phyloP scores from a whole-genome alignment of 2,329 filamentous ascomycete genomes.

The Fusarium citri region DNA sequence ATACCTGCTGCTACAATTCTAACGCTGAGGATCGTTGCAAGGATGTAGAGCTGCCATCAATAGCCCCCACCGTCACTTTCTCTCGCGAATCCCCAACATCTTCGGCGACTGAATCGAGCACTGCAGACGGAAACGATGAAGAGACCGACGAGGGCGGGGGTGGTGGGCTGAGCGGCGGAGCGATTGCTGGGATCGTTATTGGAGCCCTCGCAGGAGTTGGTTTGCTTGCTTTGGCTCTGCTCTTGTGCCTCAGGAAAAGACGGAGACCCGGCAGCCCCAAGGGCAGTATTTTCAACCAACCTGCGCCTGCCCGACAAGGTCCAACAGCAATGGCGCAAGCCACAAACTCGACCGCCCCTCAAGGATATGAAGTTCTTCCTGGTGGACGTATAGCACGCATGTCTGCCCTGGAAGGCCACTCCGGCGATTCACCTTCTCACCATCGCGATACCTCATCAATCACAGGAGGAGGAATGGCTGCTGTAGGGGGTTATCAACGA shows the following conservation, averaged over 20 bases:
- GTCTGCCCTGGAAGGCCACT: conserved; percentile 87
- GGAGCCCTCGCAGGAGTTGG: conserved; percentile 79
- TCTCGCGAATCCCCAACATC: conserved; percentile 58
- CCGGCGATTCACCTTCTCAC: conserved; percentile 69
- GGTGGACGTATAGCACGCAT: conserved; percentile 94
- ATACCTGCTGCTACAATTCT: conserved; percentile 92
- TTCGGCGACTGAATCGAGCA: conserved; percentile 36
- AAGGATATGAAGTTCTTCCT: conserved; percentile 79
- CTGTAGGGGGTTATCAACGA: conserved; percentile 62
- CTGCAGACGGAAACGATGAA: conserved; percentile 32
- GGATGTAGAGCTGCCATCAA: conserved; percentile 81
- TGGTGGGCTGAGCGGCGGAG: conserved; percentile 76
- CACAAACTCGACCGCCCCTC: conserved; percentile 48
- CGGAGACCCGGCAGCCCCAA: conserved; percentile 70
- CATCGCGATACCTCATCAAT: conserved; percentile 57
- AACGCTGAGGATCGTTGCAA: conserved; percentile 79
- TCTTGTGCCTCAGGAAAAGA: conserved; percentile 71
- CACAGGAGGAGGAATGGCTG: conserved; percentile 56
- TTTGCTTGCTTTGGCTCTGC: conserved; percentile 75
- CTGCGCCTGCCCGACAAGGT: conserved; percentile 74
- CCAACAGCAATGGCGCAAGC: conserved; percentile 55
- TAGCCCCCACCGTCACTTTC: conserved; percentile 75
- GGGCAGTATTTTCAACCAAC: conserved; percentile 88
- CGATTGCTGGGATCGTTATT: conserved; percentile 90
- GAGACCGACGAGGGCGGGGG: conserved; percentile 39